Evolutionary conservation across 805 yeast genomes (phyloP).

Genomic region (Candida saitoana): DNA sequence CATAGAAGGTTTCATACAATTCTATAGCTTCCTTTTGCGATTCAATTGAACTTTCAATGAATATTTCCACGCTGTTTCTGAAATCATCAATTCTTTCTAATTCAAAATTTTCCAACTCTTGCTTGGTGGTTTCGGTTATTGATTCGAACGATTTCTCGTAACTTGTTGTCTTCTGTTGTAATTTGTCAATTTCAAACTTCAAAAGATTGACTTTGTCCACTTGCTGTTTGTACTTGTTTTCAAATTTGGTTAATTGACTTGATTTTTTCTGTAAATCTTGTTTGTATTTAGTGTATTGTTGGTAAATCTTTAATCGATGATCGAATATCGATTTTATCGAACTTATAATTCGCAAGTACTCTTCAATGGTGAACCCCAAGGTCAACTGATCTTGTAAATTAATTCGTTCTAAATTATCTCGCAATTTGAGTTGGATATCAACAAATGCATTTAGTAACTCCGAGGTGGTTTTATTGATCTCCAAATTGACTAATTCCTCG

Average conservation of each 20-base stretch:
- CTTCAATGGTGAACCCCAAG: slow-evolving; percentile 82
- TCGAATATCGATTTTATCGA: slow-evolving; percentile 71
- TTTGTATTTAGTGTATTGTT: slow-evolving; percentile 38
- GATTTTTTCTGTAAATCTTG: slow-evolving; percentile 46
- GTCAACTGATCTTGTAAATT: slow-evolving; percentile 84
- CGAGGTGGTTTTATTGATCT: slow-evolving; percentile 62
- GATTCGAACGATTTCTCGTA: slow-evolving; percentile 60
- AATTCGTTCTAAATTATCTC: slow-evolving; percentile 71
- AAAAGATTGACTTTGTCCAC: slow-evolving; percentile 58
- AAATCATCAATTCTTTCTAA: slow-evolving; percentile 75
- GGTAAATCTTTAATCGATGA: slow-evolving; percentile 60
- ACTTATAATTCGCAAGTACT: slow-evolving; percentile 72
- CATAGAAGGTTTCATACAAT: slow-evolving; percentile 85
- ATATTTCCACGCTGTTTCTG: slow-evolving; percentile 84
- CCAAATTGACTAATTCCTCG: slow-evolving; percentile 65
- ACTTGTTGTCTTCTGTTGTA: slow-evolving; percentile 49
- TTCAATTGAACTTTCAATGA: slow-evolving; percentile 85
- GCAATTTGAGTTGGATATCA: slow-evolving; percentile 63
- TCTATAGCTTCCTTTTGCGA: slow-evolving; percentile 89
- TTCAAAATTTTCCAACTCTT: slow-evolving; percentile 68
- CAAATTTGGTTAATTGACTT: slow-evolving; percentile 41
- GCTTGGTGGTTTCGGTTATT: slow-evolving; percentile 61
- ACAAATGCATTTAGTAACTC: slow-evolving; percentile 68
- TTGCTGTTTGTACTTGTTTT: slow-evolving; percentile 44
- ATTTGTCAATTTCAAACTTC: slow-evolving; percentile 54